Percentiles rank a stretch among this genome's conserved stretches.
phyloP scores from a whole-genome alignment of 1,284 basidiomycete genomes.

The Cryptococcus sp. region DNA sequence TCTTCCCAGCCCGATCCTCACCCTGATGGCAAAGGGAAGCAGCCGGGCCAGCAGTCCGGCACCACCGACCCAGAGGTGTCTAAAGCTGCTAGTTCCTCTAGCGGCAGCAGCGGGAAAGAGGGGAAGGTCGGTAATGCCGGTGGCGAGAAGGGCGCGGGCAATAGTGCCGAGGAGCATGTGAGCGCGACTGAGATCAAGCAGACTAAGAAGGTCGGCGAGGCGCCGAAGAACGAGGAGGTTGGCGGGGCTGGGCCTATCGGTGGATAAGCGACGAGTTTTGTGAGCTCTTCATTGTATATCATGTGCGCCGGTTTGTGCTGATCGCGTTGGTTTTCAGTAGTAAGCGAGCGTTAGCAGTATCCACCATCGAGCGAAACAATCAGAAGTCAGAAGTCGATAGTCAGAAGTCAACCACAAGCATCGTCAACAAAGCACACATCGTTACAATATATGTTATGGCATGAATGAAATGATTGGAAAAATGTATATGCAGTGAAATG shows the following conservation, averaged over 20 bases:
- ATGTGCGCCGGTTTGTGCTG: not conserved
- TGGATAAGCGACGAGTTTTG: slow-evolving; percentile 23
- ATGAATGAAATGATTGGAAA: slow-evolving; percentile 2
- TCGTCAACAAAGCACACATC: not conserved
- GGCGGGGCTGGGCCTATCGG: slow-evolving; percentile 38
- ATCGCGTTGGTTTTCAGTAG: too few species aligned
- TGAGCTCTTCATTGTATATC: not conserved
- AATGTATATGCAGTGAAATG: not conserved
- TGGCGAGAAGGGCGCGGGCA: slow-evolving; percentile 13
- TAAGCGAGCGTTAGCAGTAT: too few species aligned
- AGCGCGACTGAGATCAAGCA: slow-evolving; percentile 29
- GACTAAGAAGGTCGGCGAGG: slow-evolving; percentile 43
- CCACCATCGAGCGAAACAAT: too few species aligned
- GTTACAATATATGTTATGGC: not conserved
- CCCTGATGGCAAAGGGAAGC: slow-evolving; percentile 27
- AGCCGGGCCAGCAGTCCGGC: slow-evolving; percentile 18
- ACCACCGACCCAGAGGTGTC: slow-evolving; percentile 32
- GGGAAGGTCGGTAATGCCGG: slow-evolving; percentile 11
- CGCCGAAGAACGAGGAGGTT: slow-evolving; percentile 36
- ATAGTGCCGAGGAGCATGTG: slow-evolving; percentile 11
- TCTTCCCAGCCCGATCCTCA: slow-evolving; percentile 31
- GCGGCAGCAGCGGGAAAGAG: slow-evolving; percentile 4
- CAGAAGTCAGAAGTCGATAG: too few species aligned
- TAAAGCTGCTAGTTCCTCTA: slow-evolving; percentile 4
- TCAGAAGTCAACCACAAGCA: too few species aligned